Percentiles rank a stretch among this genome's conserved stretches.
These are phyloP conservation scores for Echeveria elegans DNA, from an alignment of 164 flowering plant genomes.

Conservation along the genomic window DNA sequence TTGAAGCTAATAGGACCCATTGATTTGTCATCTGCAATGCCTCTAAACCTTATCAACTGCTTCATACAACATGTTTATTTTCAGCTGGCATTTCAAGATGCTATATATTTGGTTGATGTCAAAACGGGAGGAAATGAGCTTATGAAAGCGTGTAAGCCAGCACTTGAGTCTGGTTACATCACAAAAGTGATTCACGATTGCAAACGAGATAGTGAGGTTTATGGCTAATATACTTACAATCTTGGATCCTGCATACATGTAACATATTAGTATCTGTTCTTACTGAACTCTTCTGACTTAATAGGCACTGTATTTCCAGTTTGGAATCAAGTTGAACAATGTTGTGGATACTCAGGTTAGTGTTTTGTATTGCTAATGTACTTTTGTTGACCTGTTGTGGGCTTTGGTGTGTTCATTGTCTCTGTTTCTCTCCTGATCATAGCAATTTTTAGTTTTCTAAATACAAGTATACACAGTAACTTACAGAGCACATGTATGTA, in stretches of 20 bases:
- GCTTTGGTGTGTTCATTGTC: neutral
- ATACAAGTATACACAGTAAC: neutral
- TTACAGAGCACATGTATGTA: neutral
- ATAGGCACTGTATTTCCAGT: conserved; percentile 82
- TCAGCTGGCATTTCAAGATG: conserved; percentile 90
- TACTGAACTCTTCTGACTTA: conserved; percentile 13
- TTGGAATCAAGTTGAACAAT: conserved; percentile 78
- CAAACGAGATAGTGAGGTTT: conserved; percentile 98
- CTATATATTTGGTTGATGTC: conserved; percentile 86
- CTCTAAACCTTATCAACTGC: neutral
- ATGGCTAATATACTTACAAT: conserved; percentile 19
- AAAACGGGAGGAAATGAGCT: conserved; percentile 68
- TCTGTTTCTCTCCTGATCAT: neutral
- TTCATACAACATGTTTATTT: conserved; percentile 10
- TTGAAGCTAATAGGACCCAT: neutral
- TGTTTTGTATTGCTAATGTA: conserved; percentile 13
- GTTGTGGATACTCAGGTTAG: conserved; percentile 90
- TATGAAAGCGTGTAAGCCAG: conserved; percentile 94
- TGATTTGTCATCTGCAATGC: neutral
- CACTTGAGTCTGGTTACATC: conserved; percentile 85
- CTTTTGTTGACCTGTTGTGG: neutral
- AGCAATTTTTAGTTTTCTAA: neutral
- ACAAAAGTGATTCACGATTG: conserved; percentile 97
- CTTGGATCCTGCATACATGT: neutral
- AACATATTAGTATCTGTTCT: conserved; percentile 4